Percentiles rank a stretch among this genome's conserved stretches.
Evolutionary conservation across 1,284 basidiomycete genomes (phyloP).

Genomic region (Ganoderma resinaceum): DNA sequence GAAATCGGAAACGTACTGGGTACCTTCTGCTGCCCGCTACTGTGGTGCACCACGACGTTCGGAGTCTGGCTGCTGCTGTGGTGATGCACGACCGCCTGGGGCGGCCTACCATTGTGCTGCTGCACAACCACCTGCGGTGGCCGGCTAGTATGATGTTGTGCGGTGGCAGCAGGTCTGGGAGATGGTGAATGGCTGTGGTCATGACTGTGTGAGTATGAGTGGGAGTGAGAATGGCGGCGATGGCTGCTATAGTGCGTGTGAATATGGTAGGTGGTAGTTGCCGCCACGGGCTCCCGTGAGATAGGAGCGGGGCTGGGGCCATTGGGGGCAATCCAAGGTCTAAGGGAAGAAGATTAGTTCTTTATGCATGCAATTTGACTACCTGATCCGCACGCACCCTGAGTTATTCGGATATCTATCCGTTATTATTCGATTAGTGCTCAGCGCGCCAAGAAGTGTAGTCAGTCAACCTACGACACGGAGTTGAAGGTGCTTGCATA

Average conservation of each 20-base stretch:
- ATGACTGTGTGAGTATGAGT: slow-evolving; percentile 22
- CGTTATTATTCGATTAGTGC: neutral
- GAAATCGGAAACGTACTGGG: slow-evolving; percentile 5
- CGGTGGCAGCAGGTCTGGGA: slow-evolving; percentile 6
- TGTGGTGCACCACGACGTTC: slow-evolving; percentile 1
- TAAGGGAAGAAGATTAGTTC: slow-evolving; percentile 1
- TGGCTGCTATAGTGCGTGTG: slow-evolving; percentile 24
- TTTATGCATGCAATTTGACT: neutral
- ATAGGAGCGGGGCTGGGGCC: slow-evolving; percentile 12
- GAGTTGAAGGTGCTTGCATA: slow-evolving; percentile 3
- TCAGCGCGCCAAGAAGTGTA: neutral
- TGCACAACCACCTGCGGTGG: neutral
- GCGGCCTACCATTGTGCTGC: neutral
- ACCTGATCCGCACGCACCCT: slow-evolving; percentile 13
- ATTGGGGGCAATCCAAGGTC: slow-evolving; percentile 20
- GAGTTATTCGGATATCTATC: slow-evolving; percentile 7
- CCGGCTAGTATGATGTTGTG: slow-evolving; percentile 9
- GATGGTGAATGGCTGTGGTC: slow-evolving; percentile 17
- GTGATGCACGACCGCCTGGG: neutral
- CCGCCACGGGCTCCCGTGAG: slow-evolving; percentile 19
- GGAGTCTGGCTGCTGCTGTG: neutral
- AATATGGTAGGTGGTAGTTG: neutral
- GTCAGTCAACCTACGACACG: slow-evolving; percentile 5
- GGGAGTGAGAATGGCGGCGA: slow-evolving; percentile 23
- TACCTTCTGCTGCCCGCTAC: slow-evolving; percentile 7